phyloP scores from a whole-genome alignment of 345 rosid genomes.

The rapeseed (Brassica napus) region DNA sequence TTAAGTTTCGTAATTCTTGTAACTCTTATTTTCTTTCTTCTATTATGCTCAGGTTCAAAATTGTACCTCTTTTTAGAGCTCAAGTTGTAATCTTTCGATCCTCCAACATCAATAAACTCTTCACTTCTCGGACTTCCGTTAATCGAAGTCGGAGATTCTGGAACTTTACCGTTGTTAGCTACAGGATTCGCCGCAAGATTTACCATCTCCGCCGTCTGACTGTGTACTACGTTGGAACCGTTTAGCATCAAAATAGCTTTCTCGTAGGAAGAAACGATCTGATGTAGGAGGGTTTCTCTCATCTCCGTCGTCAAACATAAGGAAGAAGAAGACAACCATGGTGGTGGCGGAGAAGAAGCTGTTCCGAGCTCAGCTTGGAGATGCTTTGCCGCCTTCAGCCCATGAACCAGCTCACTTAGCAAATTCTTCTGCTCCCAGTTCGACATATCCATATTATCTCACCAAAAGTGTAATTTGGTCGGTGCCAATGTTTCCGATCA shows the following conservation, averaged over 20 bases:
- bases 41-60: not conserved
- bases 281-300: constrained; percentile 45
- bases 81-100: constrained; percentile 38
- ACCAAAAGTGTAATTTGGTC: not conserved
- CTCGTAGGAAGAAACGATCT: constrained; percentile 61
- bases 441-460: constrained; percentile 24
- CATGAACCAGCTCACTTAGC: constrained; percentile 55
- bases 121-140: constrained; percentile 65
- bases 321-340: not conserved
- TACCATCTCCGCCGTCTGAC: constrained; percentile 15
- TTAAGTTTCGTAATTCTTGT: not conserved
- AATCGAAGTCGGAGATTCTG: constrained; percentile 59
- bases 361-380: constrained; percentile 45
- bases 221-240: constrained; percentile 27
- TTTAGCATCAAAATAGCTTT: constrained; percentile 60
- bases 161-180: constrained; percentile 23
- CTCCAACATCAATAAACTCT: constrained; percentile 44
- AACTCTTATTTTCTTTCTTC: not conserved
- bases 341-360: constrained; percentile 28
- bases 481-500: not conserved
- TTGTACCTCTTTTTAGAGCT: constrained; percentile 67
- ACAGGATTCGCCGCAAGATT: not conserved
- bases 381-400: constrained; percentile 60
- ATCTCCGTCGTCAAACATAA: constrained; percentile 25
- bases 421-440: constrained; percentile 54